Conservation (phyloP, 306 rosid species). For the Cotoneaster glaucophyllus region DNA sequence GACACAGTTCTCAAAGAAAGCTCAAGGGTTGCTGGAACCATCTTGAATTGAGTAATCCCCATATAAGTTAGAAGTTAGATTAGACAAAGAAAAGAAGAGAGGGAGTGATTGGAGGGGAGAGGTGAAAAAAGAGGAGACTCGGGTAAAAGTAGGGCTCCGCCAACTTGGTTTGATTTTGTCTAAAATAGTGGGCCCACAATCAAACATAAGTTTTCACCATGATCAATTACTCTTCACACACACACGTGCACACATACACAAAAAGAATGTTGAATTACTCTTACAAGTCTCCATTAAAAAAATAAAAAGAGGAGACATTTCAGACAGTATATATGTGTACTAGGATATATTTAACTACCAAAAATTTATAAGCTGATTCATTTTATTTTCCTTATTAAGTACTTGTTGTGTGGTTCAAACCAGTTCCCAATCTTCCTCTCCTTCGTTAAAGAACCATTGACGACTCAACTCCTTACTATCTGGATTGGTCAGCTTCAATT, state of each 20-base stretch:
- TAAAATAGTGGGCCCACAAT: too few relatives aligned
- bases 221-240: too few relatives aligned
- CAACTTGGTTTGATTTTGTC: too few relatives aligned
- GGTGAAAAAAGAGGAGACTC: too few relatives aligned
- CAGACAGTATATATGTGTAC: too few relatives aligned
- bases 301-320: too few relatives aligned
- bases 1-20: not conserved
- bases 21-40: not conserved
- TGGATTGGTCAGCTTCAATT: not conserved
- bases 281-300: not conserved
- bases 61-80: not conserved
- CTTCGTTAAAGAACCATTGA: not conserved
- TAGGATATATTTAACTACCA: not conserved
- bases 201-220: too few relatives aligned
- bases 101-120: not conserved
- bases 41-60: not conserved
- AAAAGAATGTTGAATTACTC: not conserved
- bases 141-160: not conserved
- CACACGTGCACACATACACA: too few relatives aligned
- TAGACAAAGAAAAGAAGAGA: not conserved
- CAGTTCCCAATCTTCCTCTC: not conserved
- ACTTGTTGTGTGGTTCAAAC: not conserved
- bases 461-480: not conserved
- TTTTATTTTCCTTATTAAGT: not conserved
- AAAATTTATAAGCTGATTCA: not conserved